Conservation (phyloP, 2,329 filamentous ascomycete species). For the Epichloe elymi region DNA sequence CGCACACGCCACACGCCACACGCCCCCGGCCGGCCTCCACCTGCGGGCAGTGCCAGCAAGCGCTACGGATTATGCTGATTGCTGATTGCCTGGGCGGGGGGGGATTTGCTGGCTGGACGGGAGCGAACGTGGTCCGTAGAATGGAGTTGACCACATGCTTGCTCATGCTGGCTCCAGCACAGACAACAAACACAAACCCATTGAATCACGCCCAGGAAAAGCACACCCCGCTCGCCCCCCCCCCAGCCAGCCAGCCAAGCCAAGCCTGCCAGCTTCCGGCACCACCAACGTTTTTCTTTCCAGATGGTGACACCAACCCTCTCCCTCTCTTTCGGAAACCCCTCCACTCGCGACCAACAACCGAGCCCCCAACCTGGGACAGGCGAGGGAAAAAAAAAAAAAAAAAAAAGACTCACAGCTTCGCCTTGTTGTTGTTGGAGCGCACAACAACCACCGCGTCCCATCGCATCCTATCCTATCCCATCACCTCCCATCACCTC, state of each 20-base stretch:
- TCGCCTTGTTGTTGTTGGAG: not conserved
- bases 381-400: too few relatives aligned
- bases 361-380: not conserved
- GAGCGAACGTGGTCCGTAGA: too few relatives aligned
- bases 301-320: not conserved
- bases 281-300: not conserved
- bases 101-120: too few relatives aligned
- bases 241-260: not conserved
- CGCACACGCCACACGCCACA: not conserved
- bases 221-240: not conserved
- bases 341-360: not conserved
- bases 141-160: too few relatives aligned
- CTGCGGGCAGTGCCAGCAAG: not conserved
- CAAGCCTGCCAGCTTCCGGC: not conserved
- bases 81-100: too few relatives aligned
- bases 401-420: not conserved
- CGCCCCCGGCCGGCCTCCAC: not conserved
- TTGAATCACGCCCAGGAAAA: not conserved
- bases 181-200: too few relatives aligned
- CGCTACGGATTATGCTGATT: too few relatives aligned
- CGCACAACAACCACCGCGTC: not conserved
- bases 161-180: too few relatives aligned
- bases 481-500: too few relatives aligned
- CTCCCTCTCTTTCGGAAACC: not conserved
- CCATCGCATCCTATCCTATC: not conserved